Evolutionary conservation across 169 alveolate genomes (phyloP).

Genomic region (Plasmodium vivax): DNA sequence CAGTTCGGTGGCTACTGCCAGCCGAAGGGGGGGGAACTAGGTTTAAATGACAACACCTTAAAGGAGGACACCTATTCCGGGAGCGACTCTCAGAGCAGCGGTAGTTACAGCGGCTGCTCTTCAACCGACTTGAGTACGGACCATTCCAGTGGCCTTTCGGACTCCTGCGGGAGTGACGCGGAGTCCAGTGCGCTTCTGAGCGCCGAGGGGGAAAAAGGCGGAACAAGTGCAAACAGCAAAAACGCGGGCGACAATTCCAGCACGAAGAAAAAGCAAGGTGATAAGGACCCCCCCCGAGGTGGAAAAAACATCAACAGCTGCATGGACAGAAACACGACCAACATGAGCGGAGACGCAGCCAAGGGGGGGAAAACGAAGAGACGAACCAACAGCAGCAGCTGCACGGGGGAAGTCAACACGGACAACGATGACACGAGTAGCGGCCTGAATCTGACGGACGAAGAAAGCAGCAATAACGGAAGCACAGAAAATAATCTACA

Average conservation of each 20-base stretch:
- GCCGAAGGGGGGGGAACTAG: background rate
- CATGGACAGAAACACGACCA: background rate
- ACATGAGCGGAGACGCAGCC: background rate
- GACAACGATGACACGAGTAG: background rate
- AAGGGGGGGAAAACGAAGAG: background rate
- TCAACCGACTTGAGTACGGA: background rate
- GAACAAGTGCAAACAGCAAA: background rate
- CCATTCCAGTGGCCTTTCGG: background rate
- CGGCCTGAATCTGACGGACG: background rate
- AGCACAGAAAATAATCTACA: slow-evolving; percentile 28
- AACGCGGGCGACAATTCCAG: background rate
- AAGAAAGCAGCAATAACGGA: background rate
- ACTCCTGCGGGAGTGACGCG: background rate
- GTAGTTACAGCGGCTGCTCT: background rate
- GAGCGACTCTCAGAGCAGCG: background rate
- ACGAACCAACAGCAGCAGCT: background rate
- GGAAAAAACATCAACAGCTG: background rate
- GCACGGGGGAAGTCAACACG: background rate
- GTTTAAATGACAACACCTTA: background rate
- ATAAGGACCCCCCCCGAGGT: background rate
- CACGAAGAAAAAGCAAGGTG: background rate
- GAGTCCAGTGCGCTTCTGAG: background rate
- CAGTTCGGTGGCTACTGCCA: too few species aligned
- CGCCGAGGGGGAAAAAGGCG: background rate
- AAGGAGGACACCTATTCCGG: background rate